These are phyloP conservation scores for Protoeuglena noctilucae DNA, from an alignment of 139 green algal genomes.

Conservation along the genomic window DNA sequence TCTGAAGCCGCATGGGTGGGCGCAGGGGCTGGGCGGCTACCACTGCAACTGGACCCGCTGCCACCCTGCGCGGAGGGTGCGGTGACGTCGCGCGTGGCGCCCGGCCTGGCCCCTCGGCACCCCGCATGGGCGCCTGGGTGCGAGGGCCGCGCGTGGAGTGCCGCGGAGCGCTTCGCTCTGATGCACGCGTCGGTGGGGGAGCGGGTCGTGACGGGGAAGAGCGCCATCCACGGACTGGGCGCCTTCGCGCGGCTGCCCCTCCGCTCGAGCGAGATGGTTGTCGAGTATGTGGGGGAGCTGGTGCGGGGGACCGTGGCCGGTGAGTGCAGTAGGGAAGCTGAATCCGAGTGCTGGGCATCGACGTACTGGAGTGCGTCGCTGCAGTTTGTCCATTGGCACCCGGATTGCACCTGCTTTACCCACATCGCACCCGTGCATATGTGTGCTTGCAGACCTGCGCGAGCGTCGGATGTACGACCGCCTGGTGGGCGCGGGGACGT, in stretches of 20 bases:
- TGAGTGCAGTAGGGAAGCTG: slow-evolving; percentile 27
- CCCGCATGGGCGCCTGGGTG: no score
- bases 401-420: neutral
- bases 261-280: slow-evolving; percentile 31
- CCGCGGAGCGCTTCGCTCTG: slow-evolving; percentile 19
- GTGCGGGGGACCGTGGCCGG: slow-evolving; percentile 35
- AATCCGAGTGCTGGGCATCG: neutral
- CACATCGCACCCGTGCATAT: slow-evolving; percentile 14
- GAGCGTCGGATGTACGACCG: slow-evolving; percentile 1
- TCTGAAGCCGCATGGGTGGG: no score
- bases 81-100: neutral
- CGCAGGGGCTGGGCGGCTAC: neutral
- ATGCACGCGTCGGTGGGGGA: slow-evolving; percentile 19
- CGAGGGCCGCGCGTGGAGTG: no score
- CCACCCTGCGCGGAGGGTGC: no score
- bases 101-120: neutral
- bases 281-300: slow-evolving; percentile 50
- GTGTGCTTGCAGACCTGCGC: neutral
- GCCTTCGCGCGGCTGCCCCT: slow-evolving; percentile 39
- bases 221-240: slow-evolving; percentile 63
- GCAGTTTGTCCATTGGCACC: neutral
- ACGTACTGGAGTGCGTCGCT: neutral
- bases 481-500: slow-evolving; percentile 61
- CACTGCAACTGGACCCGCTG: neutral
- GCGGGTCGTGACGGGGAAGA: slow-evolving; percentile 47